Percentiles rank a stretch among this genome's conserved stretches.
phyloP scores from a whole-genome alignment of 441 rosid species.

The Corymbia citriodora region DNA sequence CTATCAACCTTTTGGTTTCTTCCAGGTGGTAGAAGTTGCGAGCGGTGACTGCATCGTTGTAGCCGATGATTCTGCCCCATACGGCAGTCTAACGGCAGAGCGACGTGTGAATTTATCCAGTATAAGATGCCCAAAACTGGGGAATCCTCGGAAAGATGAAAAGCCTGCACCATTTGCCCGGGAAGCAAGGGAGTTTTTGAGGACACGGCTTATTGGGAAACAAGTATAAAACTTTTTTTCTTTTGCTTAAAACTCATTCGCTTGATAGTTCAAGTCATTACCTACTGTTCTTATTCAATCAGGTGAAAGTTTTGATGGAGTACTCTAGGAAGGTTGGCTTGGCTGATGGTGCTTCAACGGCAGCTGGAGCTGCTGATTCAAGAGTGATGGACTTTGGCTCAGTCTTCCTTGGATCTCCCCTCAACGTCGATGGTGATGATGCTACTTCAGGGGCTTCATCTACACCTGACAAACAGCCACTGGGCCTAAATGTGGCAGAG shows the following conservation, averaged over 20 bases:
- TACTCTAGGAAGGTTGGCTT: slow-evolving; percentile 72
- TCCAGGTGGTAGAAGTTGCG: slow-evolving; percentile 92
- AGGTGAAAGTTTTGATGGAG: slow-evolving; percentile 95
- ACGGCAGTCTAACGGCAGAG: slow-evolving; percentile 84
- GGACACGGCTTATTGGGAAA: slow-evolving; percentile 72
- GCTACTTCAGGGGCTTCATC: slow-evolving; percentile 36
- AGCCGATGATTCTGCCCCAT: slow-evolving; percentile 89
- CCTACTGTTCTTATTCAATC: slow-evolving; percentile 3
- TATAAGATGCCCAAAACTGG: slow-evolving; percentile 86
- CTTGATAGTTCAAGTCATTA: background rate
- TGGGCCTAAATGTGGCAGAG: slow-evolving; percentile 80
- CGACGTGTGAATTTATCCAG: slow-evolving; percentile 91
- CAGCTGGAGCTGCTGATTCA: slow-evolving; percentile 51
- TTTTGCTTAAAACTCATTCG: background rate
- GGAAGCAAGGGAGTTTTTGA: slow-evolving; percentile 79
- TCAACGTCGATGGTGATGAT: slow-evolving; percentile 59
- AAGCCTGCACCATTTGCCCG: slow-evolving; percentile 89
- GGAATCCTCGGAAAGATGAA: slow-evolving; percentile 85
- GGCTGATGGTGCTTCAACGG: slow-evolving; percentile 47
- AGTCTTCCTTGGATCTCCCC: slow-evolving; percentile 57
- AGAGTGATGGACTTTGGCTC: slow-evolving; percentile 94
- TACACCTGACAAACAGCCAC: slow-evolving; percentile 35
- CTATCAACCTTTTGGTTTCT: background rate
- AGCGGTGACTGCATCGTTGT: slow-evolving; percentile 94
- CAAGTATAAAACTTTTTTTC: slow-evolving; percentile 36